Evolutionary conservation across 2,329 filamentous ascomycete genomes (phyloP).

Genomic region (Cercospora nicotianae): DNA sequence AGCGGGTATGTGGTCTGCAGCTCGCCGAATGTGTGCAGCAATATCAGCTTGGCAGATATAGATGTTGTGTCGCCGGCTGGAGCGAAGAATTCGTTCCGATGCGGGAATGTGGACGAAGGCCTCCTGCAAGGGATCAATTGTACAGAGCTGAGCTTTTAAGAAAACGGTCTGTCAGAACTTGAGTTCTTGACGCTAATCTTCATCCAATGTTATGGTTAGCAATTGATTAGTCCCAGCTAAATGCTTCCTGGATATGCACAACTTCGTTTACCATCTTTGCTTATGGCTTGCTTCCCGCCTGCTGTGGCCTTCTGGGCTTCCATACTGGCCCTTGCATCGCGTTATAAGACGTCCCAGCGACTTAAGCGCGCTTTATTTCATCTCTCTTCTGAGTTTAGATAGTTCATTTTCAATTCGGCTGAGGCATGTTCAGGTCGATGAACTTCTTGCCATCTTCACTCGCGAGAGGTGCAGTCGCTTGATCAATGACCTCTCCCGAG

Average conservation of each 20-base stretch:
- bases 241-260: not conserved
- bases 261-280: not conserved
- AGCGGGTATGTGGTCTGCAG: conserved; percentile 49
- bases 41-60: conserved; percentile 47
- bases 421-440: not conserved
- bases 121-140: conserved; percentile 37
- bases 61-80: conserved; percentile 32
- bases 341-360: not conserved
- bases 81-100: conserved; percentile 33
- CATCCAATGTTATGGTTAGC: not conserved
- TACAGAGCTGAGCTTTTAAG: conserved; percentile 20
- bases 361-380: not conserved
- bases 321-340: not conserved
- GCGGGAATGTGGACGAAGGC: conserved; percentile 35
- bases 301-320: not conserved
- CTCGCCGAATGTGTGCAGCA: conserved; percentile 48
- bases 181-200: not conserved
- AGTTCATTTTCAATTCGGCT: not conserved
- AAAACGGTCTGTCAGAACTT: not conserved
- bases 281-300: too few relatives aligned
- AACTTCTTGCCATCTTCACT: not conserved
- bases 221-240: not conserved
- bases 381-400: not conserved
- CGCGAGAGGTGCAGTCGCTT: not conserved
- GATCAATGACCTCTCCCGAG: not conserved